Conservation (phyloP, 441 rosid genomes). For the Cnidoscolus chayamansa region DNA sequence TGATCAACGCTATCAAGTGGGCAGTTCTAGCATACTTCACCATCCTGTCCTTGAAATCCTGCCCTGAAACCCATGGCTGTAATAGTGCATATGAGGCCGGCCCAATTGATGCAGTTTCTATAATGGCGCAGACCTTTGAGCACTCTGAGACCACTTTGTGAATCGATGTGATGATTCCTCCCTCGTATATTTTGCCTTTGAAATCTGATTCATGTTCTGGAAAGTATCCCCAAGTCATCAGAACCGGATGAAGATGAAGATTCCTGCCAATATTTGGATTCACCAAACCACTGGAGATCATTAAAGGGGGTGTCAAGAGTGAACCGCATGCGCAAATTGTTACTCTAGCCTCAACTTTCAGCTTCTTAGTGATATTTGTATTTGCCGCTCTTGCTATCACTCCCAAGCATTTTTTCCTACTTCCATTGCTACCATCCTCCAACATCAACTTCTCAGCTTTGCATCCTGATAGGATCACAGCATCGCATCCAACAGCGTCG, state of each 20-base stretch:
- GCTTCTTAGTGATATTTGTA: conserved; percentile 34
- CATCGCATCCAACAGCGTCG: conserved; percentile 56
- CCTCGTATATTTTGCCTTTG: conserved; percentile 51
- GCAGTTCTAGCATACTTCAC: conserved; percentile 50
- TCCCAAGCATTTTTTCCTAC: conserved; percentile 55
- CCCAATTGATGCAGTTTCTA: conserved; percentile 53
- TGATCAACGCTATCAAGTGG: conserved; percentile 42
- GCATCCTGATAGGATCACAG: conserved; percentile 65
- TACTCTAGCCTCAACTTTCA: conserved; percentile 62
- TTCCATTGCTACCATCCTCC: conserved; percentile 22
- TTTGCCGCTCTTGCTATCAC: conserved; percentile 42
- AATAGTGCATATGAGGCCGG: conserved; percentile 51
- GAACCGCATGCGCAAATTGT: conserved; percentile 68
- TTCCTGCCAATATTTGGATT: conserved; percentile 62
- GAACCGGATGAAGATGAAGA: conserved; percentile 66
- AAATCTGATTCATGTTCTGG: conserved; percentile 43
- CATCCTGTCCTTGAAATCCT: conserved; percentile 54
- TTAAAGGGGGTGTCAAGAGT: conserved; percentile 60
- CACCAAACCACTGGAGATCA: conserved; percentile 63
- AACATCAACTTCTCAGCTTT: conserved; percentile 60
- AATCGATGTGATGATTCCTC: conserved; percentile 65
- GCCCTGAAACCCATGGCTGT: conserved; percentile 68
- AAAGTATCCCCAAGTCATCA: conserved; percentile 73
- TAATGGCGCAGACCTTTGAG: conserved; percentile 39
- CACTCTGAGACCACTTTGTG: conserved; percentile 41